Base-by-base conservation (phyloP, 257 asterid species). In the Verbascum thapsus region DNA sequence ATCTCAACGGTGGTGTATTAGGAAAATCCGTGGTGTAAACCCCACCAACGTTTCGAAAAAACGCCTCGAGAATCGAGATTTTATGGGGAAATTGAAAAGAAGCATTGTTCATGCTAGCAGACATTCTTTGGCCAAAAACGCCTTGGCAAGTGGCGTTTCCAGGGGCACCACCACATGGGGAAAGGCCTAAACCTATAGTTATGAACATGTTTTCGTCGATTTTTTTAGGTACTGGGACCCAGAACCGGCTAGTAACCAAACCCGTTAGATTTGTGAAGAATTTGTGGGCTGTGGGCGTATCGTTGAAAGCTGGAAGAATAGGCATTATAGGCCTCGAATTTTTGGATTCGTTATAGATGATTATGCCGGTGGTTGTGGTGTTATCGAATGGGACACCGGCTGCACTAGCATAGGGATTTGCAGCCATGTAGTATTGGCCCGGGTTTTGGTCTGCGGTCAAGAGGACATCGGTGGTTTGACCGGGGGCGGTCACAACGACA, bases 51-150 rank as follows among this genome's bases (percentile, higher is more conserved):
- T 77, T 75, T 17, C 78, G 53, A 58, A 77, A 82, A 23, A 60
- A 74, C 1, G 96, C 95, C 53, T 89, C 86, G 2, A 89, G 72
- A 47, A 89, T 55, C 10, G 96, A 83, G 64, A 84, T 8, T 35
- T 8, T 66, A 1, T 38, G 70, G 8, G 92, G 92, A 1, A 82
- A 42, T 50, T 74, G 80, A 66, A 88, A 88, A 3, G 96, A 88
- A 0, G 57, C 92, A 11, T 86, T 86, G 63, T 88, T 88, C 96
- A 88, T 88, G 70, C 83, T 83, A 0, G 95, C 95, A 0, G 80
- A 88, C 0, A 89, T 7, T 42, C 70, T 69, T 10, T 53, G 66
- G 12, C 87, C 87, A 0, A 63, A 9, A 1, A 64, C 84, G 39
- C 95, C 95, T 17, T 1, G 61, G 26, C 96, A 88, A 0, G 84